Base-by-base conservation (phyloP, 768 basidiomycete genomes). In the Arthromyces matolae region DNA sequence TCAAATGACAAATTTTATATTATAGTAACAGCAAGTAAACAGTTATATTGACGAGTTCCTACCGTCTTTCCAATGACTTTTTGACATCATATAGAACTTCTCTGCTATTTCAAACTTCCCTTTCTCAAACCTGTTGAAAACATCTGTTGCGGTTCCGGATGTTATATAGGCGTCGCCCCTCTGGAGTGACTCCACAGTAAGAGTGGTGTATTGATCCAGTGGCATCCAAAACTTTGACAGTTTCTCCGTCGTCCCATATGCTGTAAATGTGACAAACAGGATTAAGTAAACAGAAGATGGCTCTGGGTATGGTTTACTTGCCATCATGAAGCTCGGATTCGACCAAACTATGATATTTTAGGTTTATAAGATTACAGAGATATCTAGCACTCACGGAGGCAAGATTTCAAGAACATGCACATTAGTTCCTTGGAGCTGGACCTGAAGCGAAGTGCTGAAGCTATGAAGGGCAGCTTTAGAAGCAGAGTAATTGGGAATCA, bases 311-410 rank as follows among this genome's bases (percentile, higher is more conserved):
- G 22, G 38, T 29, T 18, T 3, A 57, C 73, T 54, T 54, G 79
- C 80, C 68, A 52, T 81, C 80, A 55, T 84, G 80, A 24, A 83
- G 64, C 54, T 83, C 81, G 3, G 79, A 81, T 61, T 83, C 81
- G 8, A 80, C 78, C 8, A 83, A 66, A 9, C 79, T 81, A 44
- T 8, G 42, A 5, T n/a, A 19, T 3, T n/a, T 18, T 23, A 12
- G 38, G 20, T 36, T 42, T 28, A 36, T 35, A 24, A 8, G 45
- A 7, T 10, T 45, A 8, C 20, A 22, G 54, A 16, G 29, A 32
- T 28, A n/a, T 10, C 28, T 5, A 18, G 16, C 9, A 68, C 78
- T 58, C 47, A 83, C 77, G 82, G 81, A 8, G 81, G 81, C 3
- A 79, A 63, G 19, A 83, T 71, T 55, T 83, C 82, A 18, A 78